These are phyloP conservation scores for Camelina laxa DNA, from an alignment of 345 rosid genomes.

Conservation along the genomic window DNA sequence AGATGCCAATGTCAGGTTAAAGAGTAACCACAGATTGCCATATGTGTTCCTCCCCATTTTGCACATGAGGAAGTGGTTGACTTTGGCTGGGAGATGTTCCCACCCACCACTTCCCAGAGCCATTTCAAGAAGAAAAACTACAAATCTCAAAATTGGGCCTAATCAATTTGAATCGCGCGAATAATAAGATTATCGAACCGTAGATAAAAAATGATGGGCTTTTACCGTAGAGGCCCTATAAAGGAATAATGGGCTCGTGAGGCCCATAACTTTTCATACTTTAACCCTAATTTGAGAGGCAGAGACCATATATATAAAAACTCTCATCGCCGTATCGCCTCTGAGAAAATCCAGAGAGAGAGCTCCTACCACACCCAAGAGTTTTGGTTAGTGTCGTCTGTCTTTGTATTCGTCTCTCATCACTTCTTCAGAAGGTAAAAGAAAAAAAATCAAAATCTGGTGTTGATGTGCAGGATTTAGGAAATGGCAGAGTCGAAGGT, in stretches of 20 bases:
- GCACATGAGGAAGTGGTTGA: too few species aligned
- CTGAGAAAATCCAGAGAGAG: slow-evolving; percentile 9
- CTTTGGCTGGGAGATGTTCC: background rate
- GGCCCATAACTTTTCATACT: background rate
- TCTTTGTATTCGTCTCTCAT: too few species aligned
- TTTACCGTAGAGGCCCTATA: background rate
- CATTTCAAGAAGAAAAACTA: background rate
- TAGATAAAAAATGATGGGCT: background rate
- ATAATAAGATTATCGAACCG: too few species aligned
- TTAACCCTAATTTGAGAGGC: slow-evolving; percentile 36
- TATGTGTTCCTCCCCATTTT: too few species aligned
- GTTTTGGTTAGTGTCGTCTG: background rate
- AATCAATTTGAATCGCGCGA: background rate
- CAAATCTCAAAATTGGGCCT: background rate
- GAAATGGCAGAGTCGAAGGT: slow-evolving; percentile 43
- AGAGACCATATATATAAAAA: slow-evolving; percentile 3
- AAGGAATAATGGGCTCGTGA: background rate
- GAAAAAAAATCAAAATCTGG: background rate
- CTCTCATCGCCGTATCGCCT: slow-evolving; percentile 18
- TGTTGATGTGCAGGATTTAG: slow-evolving; percentile 22
- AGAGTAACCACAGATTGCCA: background rate
- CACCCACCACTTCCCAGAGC: too few species aligned
- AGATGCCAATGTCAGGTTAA: background rate
- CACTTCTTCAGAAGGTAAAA: background rate
- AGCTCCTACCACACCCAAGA: background rate